phyloP scores from a whole-genome alignment of 352 stramenopile species.

The Pythium guiyangense region DNA sequence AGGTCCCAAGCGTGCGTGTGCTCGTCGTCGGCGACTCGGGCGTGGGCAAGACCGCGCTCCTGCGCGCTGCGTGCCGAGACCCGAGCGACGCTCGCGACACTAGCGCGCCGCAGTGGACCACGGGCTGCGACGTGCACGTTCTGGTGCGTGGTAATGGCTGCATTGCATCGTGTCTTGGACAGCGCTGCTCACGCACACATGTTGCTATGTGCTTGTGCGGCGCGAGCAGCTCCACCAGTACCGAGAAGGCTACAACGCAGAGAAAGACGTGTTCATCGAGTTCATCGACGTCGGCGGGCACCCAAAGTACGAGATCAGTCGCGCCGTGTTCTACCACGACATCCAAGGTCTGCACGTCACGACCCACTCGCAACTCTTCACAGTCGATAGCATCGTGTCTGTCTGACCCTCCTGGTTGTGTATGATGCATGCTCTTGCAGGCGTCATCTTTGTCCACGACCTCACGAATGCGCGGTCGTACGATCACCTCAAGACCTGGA shows the following conservation, averaged over 20 bases:
- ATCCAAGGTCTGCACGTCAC: conserved; percentile 53
- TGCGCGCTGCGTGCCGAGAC: conserved; percentile 51
- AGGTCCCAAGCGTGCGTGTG: conserved; percentile 68
- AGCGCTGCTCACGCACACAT: background rate
- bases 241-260: conserved; percentile 26
- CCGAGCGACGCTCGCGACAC: conserved; percentile 9
- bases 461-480: conserved; percentile 73
- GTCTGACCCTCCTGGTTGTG: too few species aligned
- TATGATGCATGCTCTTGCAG: conserved; percentile 2
- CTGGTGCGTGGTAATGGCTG: conserved; percentile 27
- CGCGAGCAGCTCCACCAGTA: conserved; percentile 23
- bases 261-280: conserved; percentile 67
- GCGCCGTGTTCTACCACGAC: conserved; percentile 77
- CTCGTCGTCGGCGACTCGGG: conserved; percentile 83
- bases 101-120: conserved; percentile 45
- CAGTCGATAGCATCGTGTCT: background rate
- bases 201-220: background rate
- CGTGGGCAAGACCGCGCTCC: conserved; percentile 77
- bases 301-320: conserved; percentile 76
- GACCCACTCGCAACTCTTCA: too few species aligned
- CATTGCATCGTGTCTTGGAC: background rate
- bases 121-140: conserved; percentile 78
- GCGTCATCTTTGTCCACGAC: conserved; percentile 80
- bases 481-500: conserved; percentile 63
- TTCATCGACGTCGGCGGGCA: conserved; percentile 84